Evolutionary conservation across 768 basidiomycete species (phyloP).

Genomic region (Auriscalpium orientale): DNA sequence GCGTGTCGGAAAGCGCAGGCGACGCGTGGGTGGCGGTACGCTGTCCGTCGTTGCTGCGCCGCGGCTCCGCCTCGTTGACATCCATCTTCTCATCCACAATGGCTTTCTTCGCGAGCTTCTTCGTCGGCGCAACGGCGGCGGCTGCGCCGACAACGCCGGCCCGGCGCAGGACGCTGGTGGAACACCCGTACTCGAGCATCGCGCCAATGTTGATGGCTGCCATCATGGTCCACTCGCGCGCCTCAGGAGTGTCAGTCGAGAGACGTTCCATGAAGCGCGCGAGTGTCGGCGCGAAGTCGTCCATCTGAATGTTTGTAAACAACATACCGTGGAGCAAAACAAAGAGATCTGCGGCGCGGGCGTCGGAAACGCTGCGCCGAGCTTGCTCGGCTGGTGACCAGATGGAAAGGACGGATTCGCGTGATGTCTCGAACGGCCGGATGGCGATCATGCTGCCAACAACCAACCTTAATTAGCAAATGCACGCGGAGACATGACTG

Average conservation of each 20-base stretch:
- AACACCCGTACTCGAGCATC: slow-evolving; percentile 81
- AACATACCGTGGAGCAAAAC: slow-evolving; percentile 94
- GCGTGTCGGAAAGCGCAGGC: slow-evolving; percentile 23
- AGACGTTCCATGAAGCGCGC: slow-evolving; percentile 84
- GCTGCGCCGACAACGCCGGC: slow-evolving; percentile 36
- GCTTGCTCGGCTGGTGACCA: slow-evolving; percentile 75
- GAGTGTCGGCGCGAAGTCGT: slow-evolving; percentile 78
- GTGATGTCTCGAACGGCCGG: slow-evolving; percentile 80
- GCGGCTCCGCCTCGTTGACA: slow-evolving; percentile 43
- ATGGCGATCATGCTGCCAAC: slow-evolving; percentile 75
- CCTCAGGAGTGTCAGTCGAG: slow-evolving; percentile 71
- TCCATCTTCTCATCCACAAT: slow-evolving; percentile 45
- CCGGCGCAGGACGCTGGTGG: slow-evolving; percentile 60
- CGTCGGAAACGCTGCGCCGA: slow-evolving; percentile 69
- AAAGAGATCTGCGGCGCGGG: slow-evolving; percentile 70
- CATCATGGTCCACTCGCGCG: slow-evolving; percentile 97
- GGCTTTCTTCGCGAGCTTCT: slow-evolving; percentile 27
- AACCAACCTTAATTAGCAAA: slow-evolving; percentile 1
- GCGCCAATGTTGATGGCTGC: slow-evolving; percentile 76
- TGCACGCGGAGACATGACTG: neutral
- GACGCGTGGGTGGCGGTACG: slow-evolving; percentile 22
- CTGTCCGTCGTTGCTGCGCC: slow-evolving; percentile 21
- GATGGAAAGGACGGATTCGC: slow-evolving; percentile 83
- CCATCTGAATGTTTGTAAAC: slow-evolving; percentile 90
- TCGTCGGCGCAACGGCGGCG: slow-evolving; percentile 31